A percentile compares a stretch with the other conserved stretches of the same genome.
Evolutionary conservation across 169 alveolate genomes (phyloP).

Genomic region (Cryptosporidium xiaoi): DNA sequence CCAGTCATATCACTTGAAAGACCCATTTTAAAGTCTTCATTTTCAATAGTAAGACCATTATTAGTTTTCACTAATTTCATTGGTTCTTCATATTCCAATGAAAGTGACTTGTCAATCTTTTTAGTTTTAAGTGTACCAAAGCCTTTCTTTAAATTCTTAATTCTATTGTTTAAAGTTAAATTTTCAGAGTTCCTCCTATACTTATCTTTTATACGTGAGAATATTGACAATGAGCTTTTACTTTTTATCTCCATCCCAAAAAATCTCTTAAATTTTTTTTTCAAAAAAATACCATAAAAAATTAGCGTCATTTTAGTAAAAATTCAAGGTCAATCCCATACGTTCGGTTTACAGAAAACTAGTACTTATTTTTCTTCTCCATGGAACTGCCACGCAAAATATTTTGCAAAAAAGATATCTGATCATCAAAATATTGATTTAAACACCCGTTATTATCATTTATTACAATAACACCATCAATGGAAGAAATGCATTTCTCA

Average conservation of each 20-base stretch:
- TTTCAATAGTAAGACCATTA: too few relatives aligned
- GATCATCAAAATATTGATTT: conserved; percentile 40
- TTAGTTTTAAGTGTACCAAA: too few relatives aligned
- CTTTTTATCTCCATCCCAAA: background rate
- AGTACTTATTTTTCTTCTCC: conserved; percentile 35
- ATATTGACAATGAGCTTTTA: background rate
- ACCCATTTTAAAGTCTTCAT: too few relatives aligned
- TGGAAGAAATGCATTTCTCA: background rate
- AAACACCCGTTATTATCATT: background rate
- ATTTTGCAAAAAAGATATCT: conserved; percentile 31
- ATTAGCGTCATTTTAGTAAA: background rate
- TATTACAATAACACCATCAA: conserved; percentile 2
- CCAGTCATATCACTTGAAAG: too few relatives aligned
- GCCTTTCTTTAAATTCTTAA: too few relatives aligned
- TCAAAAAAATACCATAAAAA: background rate
- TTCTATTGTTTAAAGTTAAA: too few relatives aligned
- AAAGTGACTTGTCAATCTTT: too few relatives aligned
- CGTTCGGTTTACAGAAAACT: conserved; percentile 4
- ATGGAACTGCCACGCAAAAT: conserved; percentile 72
- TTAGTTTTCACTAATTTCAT: too few relatives aligned
- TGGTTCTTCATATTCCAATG: too few relatives aligned
- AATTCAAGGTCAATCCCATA: background rate
- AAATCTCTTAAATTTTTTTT: background rate
- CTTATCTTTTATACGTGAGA: conserved; percentile 2
- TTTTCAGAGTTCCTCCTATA: background rate